phyloP scores from a whole-genome alignment of 2,329 filamentous ascomycete genomes.

The Venturia carpophila region DNA sequence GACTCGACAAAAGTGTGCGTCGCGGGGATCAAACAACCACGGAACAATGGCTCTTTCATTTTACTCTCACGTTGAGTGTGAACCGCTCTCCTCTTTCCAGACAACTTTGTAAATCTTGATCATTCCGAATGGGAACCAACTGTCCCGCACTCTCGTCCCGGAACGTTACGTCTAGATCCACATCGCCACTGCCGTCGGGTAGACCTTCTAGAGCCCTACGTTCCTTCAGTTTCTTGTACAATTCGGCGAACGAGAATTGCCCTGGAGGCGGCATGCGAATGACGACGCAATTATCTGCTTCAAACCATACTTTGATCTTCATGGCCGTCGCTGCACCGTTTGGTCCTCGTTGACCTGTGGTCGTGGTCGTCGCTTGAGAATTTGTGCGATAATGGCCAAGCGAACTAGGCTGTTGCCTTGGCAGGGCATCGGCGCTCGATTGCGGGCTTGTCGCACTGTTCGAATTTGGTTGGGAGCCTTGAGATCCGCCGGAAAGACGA shows the following conservation, averaged over 20 bases:
- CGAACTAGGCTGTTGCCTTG: slow-evolving; percentile 13
- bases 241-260: slow-evolving; percentile 67
- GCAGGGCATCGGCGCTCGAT: slow-evolving; percentile 4
- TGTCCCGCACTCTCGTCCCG: slow-evolving; percentile 74
- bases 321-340: slow-evolving; percentile 34
- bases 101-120: slow-evolving; percentile 74
- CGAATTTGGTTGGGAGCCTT: slow-evolving; percentile 31
- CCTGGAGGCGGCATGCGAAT: slow-evolving; percentile 65
- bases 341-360: slow-evolving; percentile 17
- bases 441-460: slow-evolving; percentile 22
- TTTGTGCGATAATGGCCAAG: slow-evolving; percentile 18
- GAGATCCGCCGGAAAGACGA: slow-evolving; percentile 56
- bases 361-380: slow-evolving; percentile 20
- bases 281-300: slow-evolving; percentile 76
- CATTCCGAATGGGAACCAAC: slow-evolving; percentile 65
- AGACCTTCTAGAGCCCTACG: slow-evolving; percentile 61
- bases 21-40: neutral
- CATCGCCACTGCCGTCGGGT: slow-evolving; percentile 35
- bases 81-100: slow-evolving; percentile 81
- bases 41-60: neutral
- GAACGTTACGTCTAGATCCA: slow-evolving; percentile 74
- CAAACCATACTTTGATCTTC: slow-evolving; percentile 94
- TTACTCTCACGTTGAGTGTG: slow-evolving; percentile 46
- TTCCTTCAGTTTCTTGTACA: slow-evolving; percentile 78
- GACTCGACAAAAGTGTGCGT: neutral